Base-by-base conservation (phyloP, 2,329 filamentous ascomycete genomes). In the Dothiorella sarmentorum region DNA sequence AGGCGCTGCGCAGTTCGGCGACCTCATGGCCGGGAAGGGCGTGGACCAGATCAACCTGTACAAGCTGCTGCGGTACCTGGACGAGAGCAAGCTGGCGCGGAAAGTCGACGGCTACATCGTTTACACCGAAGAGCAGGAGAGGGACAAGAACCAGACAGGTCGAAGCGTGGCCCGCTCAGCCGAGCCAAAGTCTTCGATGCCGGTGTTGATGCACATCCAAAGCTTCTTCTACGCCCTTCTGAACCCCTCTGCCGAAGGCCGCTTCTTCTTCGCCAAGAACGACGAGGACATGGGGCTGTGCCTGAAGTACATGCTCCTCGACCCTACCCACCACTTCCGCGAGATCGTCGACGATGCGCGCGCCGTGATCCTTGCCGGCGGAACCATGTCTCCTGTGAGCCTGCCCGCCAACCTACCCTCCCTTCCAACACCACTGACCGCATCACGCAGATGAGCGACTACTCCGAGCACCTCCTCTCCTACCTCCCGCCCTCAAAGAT, bases 1-100 rank as follows among this genome's bases (percentile, higher is more conserved):
- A 62, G 89, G 87, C 0, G 82, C 87, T 26, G 85, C 93, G 0
- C 82, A 88, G 42, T 75, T 89, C 15, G 87, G 86, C 18, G 82
- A 86, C 5, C 78, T 99, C 1, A 85, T 97, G 63, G 82, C 86
- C 22, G 86, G 86, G 35, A 96, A 96, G 69, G 91, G 91, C 0
- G 88, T 94, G 22, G 94, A 99, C 68, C 93, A 97, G 68, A 92
- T 99, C 75, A 96, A 97, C 67, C 82, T 97, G 27, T 93, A 90
- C 74, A 93, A 94, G 69, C 80, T 99, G 13, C 86, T 92, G 29
- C 82, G 85, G 42, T 97, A 97, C 71, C 83, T 99, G 3, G 89
- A 93, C 67, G 88, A 94, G 63, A 97, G 92, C 62, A 97, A 96
- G 67, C 77, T 99, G 11, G 92, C 93, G 1, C 89, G 92, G 63